phyloP scores from a whole-genome alignment of 192 early-diverging fungal species.

The Coemansia sp. region DNA sequence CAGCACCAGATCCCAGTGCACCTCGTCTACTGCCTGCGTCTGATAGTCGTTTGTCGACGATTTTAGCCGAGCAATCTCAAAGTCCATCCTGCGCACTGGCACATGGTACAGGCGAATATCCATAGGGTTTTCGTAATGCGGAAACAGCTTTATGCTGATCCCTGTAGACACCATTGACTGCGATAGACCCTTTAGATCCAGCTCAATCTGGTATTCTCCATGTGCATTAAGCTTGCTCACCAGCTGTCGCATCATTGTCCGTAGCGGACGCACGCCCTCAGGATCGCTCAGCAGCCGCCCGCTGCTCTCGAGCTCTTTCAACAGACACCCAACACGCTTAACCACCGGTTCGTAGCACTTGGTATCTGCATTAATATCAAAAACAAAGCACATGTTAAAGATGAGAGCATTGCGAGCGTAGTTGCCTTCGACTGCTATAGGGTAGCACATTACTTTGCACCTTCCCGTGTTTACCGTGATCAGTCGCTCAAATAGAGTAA shows the following conservation, averaged over 20 bases:
- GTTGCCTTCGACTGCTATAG: constrained; percentile 38
- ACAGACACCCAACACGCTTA: constrained; percentile 74
- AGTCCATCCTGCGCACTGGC: constrained; percentile 37
- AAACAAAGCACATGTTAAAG: constrained; percentile 95
- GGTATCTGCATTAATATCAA: constrained; percentile 79
- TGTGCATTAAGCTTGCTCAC: constrained; percentile 44
- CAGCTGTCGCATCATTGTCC: constrained; percentile 44
- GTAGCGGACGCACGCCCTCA: constrained; percentile 21
- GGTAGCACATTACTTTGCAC: constrained; percentile 50
- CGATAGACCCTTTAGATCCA: constrained; percentile 41
- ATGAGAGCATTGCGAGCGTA: constrained; percentile 80
- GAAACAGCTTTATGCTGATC: constrained; percentile 50
- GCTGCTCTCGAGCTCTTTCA: constrained; percentile 77
- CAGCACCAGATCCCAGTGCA: constrained; percentile 93
- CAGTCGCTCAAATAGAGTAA: constrained; percentile 45
- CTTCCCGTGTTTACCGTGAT: constrained; percentile 39
- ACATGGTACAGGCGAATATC: constrained; percentile 33
- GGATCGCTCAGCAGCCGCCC: constrained; percentile 36
- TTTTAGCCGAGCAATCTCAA: constrained; percentile 31
- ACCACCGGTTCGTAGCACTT: constrained; percentile 86
- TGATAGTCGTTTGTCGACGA: constrained; percentile 58
- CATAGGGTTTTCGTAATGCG: constrained; percentile 31
- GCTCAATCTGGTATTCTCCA: constrained; percentile 48
- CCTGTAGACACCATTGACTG: constrained; percentile 34
- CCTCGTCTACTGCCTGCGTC: constrained; percentile 59